Percentiles rank a stretch among this genome's conserved stretches.
These are phyloP conservation scores for Polytolypa hystricis DNA, from an alignment of 2,329 filamentous ascomycete species.

Conservation along the genomic window DNA sequence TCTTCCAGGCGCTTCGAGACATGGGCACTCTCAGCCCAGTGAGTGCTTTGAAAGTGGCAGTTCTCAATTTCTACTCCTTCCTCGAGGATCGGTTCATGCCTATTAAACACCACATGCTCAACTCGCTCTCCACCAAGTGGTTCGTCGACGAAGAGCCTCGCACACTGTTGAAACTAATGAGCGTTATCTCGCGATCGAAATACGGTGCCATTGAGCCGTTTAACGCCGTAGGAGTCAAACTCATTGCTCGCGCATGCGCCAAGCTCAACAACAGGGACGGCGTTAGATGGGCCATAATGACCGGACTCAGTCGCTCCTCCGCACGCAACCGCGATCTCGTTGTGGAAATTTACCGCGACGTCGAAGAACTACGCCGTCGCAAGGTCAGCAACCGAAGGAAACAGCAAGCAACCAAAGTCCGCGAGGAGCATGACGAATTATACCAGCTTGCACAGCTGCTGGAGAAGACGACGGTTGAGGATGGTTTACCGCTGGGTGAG, in stretches of 20 bases:
- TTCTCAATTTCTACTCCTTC: slow-evolving; percentile 30
- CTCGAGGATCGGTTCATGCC: slow-evolving; percentile 20
- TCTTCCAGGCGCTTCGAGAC: slow-evolving; percentile 27
- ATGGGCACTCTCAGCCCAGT: slow-evolving; percentile 13
- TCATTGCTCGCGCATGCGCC: slow-evolving; percentile 27
- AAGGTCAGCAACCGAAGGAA: neutral
- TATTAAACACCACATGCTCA: slow-evolving; percentile 28
- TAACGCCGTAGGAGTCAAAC: slow-evolving; percentile 27
- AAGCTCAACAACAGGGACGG: slow-evolving; percentile 21
- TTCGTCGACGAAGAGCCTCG: slow-evolving; percentile 17
- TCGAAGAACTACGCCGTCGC: slow-evolving; percentile 12
- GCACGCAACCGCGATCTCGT: slow-evolving; percentile 22
- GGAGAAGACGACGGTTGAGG: slow-evolving; percentile 16
- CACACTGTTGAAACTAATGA: slow-evolving; percentile 24
- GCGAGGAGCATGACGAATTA: neutral
- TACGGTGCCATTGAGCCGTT: slow-evolving; percentile 24
- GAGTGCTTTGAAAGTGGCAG: slow-evolving; percentile 23
- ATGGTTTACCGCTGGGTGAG: slow-evolving; percentile 5
- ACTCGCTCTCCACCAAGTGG: slow-evolving; percentile 19
- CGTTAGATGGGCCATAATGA: slow-evolving; percentile 31
- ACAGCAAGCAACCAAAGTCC: neutral
- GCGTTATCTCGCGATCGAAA: slow-evolving; percentile 26
- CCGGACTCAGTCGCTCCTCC: slow-evolving; percentile 24
- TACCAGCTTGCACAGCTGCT: no score
- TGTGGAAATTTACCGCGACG: slow-evolving; percentile 22